Conservation (phyloP, 345 rosid genomes). For the Eucalyptus marginata region DNA sequence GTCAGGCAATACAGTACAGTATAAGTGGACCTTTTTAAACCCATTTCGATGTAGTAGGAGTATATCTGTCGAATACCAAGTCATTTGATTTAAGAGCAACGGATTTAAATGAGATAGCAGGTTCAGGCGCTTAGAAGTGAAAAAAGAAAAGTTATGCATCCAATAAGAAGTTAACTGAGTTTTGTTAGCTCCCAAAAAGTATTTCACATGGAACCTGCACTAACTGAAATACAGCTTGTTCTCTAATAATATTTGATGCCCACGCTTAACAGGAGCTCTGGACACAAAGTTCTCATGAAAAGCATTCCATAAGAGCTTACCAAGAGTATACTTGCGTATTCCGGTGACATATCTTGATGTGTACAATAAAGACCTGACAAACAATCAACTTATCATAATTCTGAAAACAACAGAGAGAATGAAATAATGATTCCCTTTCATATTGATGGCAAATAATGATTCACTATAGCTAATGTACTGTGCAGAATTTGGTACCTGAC, state of each 20-base stretch:
- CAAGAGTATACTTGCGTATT: constrained; percentile 91
- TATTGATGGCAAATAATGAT: background rate
- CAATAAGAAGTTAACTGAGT: background rate
- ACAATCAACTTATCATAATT: background rate
- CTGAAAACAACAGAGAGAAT: background rate
- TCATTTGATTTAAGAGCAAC: background rate
- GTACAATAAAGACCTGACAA: constrained; percentile 75
- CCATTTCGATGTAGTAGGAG: background rate
- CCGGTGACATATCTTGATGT: constrained; percentile 95
- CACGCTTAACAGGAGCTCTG: background rate
- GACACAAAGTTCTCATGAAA: background rate
- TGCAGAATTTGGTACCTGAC: constrained; percentile 38
- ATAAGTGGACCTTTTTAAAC: background rate
- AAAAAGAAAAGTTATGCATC: background rate
- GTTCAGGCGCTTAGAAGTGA: background rate
- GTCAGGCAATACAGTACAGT: background rate
- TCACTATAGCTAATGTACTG: background rate
- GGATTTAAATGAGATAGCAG: background rate
- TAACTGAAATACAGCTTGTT: background rate
- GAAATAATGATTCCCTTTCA: background rate
- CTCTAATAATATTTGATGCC: background rate
- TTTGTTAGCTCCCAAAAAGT: background rate
- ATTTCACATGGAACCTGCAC: background rate
- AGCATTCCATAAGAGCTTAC: constrained; percentile 10
- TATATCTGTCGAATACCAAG: background rate